Evolutionary conservation across 1,139 yeast genomes (phyloP).

Genomic region (Wickerhamomyces sp.): DNA sequence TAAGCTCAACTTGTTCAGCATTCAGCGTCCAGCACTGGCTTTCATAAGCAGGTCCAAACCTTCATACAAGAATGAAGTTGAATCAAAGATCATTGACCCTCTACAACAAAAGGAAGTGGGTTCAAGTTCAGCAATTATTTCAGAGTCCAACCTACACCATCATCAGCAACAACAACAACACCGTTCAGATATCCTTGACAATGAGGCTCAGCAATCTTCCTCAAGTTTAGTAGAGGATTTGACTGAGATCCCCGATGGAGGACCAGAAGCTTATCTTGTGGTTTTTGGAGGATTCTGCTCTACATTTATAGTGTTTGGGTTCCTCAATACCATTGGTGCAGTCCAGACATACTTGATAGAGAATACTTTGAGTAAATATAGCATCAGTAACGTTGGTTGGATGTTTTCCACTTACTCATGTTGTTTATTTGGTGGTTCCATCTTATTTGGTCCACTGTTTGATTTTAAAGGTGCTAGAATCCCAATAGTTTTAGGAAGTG

Average conservation of each 20-base stretch:
- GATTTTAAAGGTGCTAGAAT: slow-evolving; percentile 50
- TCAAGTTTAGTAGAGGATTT: slow-evolving; percentile 2
- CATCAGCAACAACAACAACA: too few species aligned
- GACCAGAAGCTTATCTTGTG: slow-evolving; percentile 49
- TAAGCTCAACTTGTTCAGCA: not conserved
- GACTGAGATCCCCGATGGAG: slow-evolving; percentile 50
- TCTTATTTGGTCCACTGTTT: slow-evolving; percentile 57
- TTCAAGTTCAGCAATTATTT: not conserved
- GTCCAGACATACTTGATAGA: slow-evolving; percentile 51
- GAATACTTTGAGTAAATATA: slow-evolving; percentile 41
- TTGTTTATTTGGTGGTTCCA: slow-evolving; percentile 52
- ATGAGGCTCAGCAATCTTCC: too few species aligned
- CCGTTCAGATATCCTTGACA: too few species aligned
- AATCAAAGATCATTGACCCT: too few species aligned
- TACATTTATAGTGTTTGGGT: slow-evolving; percentile 54
- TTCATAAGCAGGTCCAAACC: not conserved
- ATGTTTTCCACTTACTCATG: slow-evolving; percentile 55
- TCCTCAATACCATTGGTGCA: slow-evolving; percentile 55
- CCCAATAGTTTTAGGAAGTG: slow-evolving; percentile 40
- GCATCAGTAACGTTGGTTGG: slow-evolving; percentile 53
- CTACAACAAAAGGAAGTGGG: too few species aligned
- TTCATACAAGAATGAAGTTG: not conserved
- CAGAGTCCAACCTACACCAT: not conserved
- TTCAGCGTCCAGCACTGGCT: not conserved
- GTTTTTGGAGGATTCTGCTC: slow-evolving; percentile 60